Evolutionary conservation across 345 rosid species (phyloP), one percentile per base, ranked within the genome.

Genomic region (Noccaea caerulescens): DNA sequence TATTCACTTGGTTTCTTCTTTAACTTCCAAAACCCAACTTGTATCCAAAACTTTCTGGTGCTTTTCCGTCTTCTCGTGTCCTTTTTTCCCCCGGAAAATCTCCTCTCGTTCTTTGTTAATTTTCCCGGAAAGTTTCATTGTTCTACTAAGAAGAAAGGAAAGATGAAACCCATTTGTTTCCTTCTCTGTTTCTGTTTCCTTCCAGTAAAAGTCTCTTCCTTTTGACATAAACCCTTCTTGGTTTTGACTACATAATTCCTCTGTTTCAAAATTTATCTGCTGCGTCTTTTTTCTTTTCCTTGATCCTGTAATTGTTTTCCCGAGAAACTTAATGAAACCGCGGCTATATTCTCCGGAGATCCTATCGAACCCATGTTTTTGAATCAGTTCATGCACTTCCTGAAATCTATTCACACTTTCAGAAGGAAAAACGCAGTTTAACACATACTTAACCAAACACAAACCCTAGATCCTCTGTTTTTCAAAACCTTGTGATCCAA

Each of bases 301-400:
- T 69, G 61, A 63, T 71, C 65, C 53, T 66, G 59, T 56, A 54
- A 54, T 45, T 64, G 20, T 37, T 60, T 68, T 47, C 44, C 56
- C 62, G 38, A 42, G 72, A 37, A 52, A 30, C 70, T 85, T 85
- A 86, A 89, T 86, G 93, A 86, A 80, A 81, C 75, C 77, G 80
- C 71, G 67, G 72, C 38, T 52, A 3, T 49, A 33, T 71, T 75
- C 67, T 76, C 64, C 45, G 80, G 65, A 63, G 76, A 54, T 69
- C 52, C 63, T 45, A 13, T 51, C 69, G 83, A 82, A 77, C 84
- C 87, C 89, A 91, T 89, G 97, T 89, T 89, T 82, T 77, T 88
- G 78, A 91, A 94, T 85, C 93, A 84, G 87, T 94, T 91, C 86
- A 89, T 91, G 99, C 95, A 94, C 79, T 94, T 94, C 77, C 78